Evolutionary conservation across 2,329 filamentous ascomycete species (phyloP).

Genomic region (Pyrenochaeta sp.): DNA sequence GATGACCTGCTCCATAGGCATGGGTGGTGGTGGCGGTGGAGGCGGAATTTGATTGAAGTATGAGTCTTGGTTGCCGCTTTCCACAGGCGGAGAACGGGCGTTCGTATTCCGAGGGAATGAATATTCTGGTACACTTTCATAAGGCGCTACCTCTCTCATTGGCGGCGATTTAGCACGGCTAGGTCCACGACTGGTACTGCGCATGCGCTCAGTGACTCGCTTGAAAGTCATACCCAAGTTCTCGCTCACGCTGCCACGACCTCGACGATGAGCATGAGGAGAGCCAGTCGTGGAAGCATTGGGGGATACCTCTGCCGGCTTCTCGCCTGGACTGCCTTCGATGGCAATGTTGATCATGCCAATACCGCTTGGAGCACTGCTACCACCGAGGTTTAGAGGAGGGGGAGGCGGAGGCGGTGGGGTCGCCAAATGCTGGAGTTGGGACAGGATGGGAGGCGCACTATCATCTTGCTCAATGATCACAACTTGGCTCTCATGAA

Average conservation of each 20-base stretch:
- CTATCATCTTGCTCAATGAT: constrained; percentile 53
- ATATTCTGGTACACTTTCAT: constrained; percentile 54
- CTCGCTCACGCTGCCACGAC: constrained; percentile 65
- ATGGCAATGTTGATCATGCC: constrained; percentile 58
- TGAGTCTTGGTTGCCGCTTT: constrained; percentile 34
- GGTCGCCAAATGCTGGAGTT: constrained; percentile 67
- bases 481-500: constrained; percentile 55
- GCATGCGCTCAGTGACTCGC: constrained; percentile 65
- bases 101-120: constrained; percentile 34
- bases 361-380: constrained; percentile 34
- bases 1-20: constrained; percentile 52
- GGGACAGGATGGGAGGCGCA: constrained; percentile 63
- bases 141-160: constrained; percentile 48
- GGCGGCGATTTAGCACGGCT: constrained; percentile 59
- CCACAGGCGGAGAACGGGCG: constrained; percentile 38
- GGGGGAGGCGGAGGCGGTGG: constrained; percentile 57
- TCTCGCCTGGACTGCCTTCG: constrained; percentile 48
- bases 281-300: constrained; percentile 43
- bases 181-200: constrained; percentile 61
- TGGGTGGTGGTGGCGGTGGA: constrained; percentile 50
- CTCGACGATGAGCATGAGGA: constrained; percentile 59
- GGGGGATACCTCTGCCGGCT: constrained; percentile 33
- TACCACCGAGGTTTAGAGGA: constrained; percentile 27
- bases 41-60: constrained; percentile 43
- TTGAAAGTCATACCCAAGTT: constrained; percentile 61